Percentiles rank a stretch among this genome's conserved stretches.
Evolutionary conservation across 2,329 filamentous ascomycete species (phyloP).

Genomic region (Claviceps sorghi): DNA sequence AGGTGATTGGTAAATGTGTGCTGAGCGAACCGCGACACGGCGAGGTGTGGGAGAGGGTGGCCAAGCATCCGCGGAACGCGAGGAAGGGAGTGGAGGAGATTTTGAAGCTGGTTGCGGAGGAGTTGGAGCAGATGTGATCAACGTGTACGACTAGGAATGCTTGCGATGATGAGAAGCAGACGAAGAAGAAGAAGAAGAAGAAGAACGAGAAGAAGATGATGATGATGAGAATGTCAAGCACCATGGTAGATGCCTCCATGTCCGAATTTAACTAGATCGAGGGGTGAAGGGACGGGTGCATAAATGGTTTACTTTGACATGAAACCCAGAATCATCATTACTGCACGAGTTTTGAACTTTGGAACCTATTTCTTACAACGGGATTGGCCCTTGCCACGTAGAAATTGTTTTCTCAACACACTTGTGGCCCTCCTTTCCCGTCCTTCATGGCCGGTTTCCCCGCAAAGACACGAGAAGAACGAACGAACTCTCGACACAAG

Average conservation of each 20-base stretch:
- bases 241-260: not conserved
- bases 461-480: not conserved
- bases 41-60: conserved; percentile 75
- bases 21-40: conserved; percentile 81
- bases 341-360: not conserved
- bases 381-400: not conserved
- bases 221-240: not conserved
- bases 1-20: conserved; percentile 69
- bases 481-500: not conserved
- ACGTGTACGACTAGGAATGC: not conserved
- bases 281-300: not conserved
- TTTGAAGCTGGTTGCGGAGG: conserved; percentile 57
- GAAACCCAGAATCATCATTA: not conserved
- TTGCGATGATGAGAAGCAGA: not conserved
- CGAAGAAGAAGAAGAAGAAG: too few species aligned
- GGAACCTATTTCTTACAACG: not conserved
- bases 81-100: conserved; percentile 64
- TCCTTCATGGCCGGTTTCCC: not conserved
- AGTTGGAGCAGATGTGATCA: conserved; percentile 14
- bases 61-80: conserved; percentile 75
- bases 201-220: not conserved
- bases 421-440: not conserved
- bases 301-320: not conserved
- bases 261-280: not conserved
- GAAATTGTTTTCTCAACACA: not conserved